phyloP scores from a whole-genome alignment of 2,329 filamentous ascomycete genomes.

The Epichloe aotearoae region DNA sequence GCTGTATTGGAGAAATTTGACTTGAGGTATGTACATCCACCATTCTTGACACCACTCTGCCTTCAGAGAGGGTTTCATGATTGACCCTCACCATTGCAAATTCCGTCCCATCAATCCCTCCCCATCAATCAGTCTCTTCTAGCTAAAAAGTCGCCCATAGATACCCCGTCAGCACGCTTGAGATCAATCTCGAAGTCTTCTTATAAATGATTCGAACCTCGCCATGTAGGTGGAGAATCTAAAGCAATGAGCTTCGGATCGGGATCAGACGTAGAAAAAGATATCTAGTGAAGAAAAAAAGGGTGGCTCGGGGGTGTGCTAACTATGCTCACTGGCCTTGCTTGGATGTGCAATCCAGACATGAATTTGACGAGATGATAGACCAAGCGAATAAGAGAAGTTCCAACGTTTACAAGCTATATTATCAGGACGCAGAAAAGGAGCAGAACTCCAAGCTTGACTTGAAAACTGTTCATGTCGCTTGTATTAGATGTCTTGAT shows the following conservation, averaged over 20 bases:
- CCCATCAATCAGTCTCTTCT: background rate
- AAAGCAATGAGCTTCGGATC: background rate
- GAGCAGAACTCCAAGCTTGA: background rate
- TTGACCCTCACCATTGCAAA: no score
- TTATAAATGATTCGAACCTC: constrained; percentile 36
- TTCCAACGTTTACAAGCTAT: background rate
- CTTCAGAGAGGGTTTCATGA: no score
- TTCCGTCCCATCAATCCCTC: background rate
- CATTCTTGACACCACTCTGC: background rate
- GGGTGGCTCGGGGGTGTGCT: background rate
- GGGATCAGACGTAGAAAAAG: no score
- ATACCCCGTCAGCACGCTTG: constrained; percentile 86
- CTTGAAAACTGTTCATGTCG: background rate
- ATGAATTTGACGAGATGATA: constrained; percentile 13
- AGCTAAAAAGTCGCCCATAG: constrained; percentile 21
- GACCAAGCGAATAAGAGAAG: constrained; percentile 8
- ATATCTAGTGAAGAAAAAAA: no score
- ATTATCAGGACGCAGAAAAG: background rate
- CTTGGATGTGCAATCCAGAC: background rate
- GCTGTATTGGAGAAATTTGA: constrained; percentile 89
- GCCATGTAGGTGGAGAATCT: background rate
- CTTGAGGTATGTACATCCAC: constrained; percentile 45
- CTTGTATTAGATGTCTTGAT: background rate
- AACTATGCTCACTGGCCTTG: background rate
- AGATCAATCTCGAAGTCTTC: constrained; percentile 91